These are phyloP conservation scores for Penicillium ochrochloron DNA, from an alignment of 495 filamentous ascomycete species.

Conservation along the genomic window DNA sequence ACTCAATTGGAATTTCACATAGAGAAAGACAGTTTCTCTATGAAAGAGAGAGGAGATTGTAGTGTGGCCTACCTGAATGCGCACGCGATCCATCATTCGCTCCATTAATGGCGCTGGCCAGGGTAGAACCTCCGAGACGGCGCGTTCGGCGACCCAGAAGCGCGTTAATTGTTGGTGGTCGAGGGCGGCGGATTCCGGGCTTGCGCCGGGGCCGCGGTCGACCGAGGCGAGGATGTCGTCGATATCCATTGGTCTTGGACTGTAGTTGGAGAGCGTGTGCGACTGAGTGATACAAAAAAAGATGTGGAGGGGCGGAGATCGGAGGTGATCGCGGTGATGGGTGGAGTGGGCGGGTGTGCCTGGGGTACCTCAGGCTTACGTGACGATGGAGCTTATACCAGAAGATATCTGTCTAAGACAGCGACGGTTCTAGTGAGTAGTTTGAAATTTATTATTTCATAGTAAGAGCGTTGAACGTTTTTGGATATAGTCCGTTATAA, in stretches of 20 bases:
- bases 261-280: background rate
- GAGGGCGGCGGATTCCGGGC: constrained; percentile 60
- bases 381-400: background rate
- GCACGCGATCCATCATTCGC: constrained; percentile 76
- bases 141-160: constrained; percentile 90
- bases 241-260: constrained; percentile 69
- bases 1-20: no score
- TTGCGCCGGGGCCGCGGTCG: constrained; percentile 61
- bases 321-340: constrained; percentile 19
- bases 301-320: constrained; percentile 24
- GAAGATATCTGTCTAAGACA: no score
- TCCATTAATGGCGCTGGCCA: constrained; percentile 72
- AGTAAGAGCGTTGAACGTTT: background rate
- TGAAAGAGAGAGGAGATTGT: no score
- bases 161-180: constrained; percentile 90
- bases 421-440: background rate
- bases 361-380: constrained; percentile 13
- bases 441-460: background rate
- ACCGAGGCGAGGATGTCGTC: constrained; percentile 86
- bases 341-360: constrained; percentile 27
- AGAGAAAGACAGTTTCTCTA: no score
- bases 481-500: background rate
- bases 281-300: constrained; percentile 10
- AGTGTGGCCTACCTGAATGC: constrained; percentile 56
- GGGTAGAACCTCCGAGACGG: constrained; percentile 79